phyloP scores from a whole-genome alignment of 352 stramenopile species.

The Phytopythium delawarense region DNA sequence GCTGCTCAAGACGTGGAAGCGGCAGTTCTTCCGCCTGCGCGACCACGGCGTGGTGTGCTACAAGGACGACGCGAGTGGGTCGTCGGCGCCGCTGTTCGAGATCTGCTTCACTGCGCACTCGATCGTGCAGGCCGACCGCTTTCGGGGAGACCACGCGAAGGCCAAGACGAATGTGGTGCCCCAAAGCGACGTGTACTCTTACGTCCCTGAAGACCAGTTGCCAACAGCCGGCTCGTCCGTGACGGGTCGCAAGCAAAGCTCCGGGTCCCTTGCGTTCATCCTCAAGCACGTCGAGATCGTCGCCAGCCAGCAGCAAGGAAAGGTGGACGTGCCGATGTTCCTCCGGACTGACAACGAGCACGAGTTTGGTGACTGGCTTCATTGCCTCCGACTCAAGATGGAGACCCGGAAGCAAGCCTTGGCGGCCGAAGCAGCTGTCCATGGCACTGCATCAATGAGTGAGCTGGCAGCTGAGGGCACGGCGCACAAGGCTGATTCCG shows the following conservation, averaged over 20 bases:
- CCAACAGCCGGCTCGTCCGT: not conserved
- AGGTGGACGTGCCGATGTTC: conserved; percentile 42
- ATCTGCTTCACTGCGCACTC: conserved; percentile 52
- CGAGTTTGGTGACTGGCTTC: conserved; percentile 42
- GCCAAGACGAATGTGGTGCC: not conserved
- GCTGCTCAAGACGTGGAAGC: conserved; percentile 67
- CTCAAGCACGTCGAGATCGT: conserved; percentile 48
- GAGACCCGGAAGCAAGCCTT: conserved; percentile 37
- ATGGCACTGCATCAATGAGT: not conserved
- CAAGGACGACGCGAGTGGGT: conserved; percentile 30
- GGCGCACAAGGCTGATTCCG: not conserved
- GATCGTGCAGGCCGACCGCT: conserved; percentile 25
- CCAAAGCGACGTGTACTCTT: not conserved
- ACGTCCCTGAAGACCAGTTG: conserved; percentile 11
- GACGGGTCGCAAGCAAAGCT: conserved; percentile 9
- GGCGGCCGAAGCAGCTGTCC: conserved; percentile 1
- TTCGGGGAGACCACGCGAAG: conserved; percentile 6
- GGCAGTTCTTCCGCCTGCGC: conserved; percentile 64
- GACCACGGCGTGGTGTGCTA: conserved; percentile 69
- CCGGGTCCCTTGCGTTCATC: conserved; percentile 30
- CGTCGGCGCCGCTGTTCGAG: conserved; percentile 47
- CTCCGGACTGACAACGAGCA: conserved; percentile 44
- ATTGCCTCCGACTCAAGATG: conserved; percentile 50
- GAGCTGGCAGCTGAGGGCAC: not conserved
- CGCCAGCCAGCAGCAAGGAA: conserved; percentile 26